Base-by-base conservation (phyloP, 140 eudicot species). In the Oenanthe javanica region DNA sequence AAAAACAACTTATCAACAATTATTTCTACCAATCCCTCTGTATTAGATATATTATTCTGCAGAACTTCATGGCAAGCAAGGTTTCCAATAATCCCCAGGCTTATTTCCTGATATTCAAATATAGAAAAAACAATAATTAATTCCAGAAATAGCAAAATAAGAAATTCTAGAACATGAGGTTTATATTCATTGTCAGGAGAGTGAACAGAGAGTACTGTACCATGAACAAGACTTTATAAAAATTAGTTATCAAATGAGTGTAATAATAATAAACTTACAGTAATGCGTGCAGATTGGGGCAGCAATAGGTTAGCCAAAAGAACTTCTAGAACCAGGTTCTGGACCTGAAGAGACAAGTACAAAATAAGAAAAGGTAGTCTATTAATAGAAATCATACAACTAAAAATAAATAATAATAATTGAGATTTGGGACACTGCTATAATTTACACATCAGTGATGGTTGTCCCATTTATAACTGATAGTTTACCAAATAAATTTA, bases 1-100 rank as follows among this genome's bases (percentile, higher is more conserved):
- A 85, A 75, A 86, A 92, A 87, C 80, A 95, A 83, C 63, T 95
- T 92, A 79, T 90, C 89, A 84, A 92, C 87, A 23, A 92, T 81
- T 80, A 80, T 42, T 84, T 86, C 93, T 74, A 89, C 80, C 84
- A 95, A 55, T 80, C 92, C 91, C 82, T 89, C 85, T 75, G 86
- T 86, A 47, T 84, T 80, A 50, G 84, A 86, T 82, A 95, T 89
- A 54, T 82, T 71, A 73, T 86, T 91, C 71, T 83, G 85, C 52
- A 89, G 76, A 64, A 69, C 87, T 72, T 92, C 97, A 88, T 92
- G 96, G 89, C 99, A 95, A 84, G 96, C 97, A 83, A 95, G 90
- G 81, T 95, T 95, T 71, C 99, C 99, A 21, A 92, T 77, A 54
- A 95, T 92, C 72, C 99, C 99, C 82, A 95, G 97, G 83, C 93